phyloP scores from a whole-genome alignment of 768 basidiomycete species.

The Trametes meyenii region DNA sequence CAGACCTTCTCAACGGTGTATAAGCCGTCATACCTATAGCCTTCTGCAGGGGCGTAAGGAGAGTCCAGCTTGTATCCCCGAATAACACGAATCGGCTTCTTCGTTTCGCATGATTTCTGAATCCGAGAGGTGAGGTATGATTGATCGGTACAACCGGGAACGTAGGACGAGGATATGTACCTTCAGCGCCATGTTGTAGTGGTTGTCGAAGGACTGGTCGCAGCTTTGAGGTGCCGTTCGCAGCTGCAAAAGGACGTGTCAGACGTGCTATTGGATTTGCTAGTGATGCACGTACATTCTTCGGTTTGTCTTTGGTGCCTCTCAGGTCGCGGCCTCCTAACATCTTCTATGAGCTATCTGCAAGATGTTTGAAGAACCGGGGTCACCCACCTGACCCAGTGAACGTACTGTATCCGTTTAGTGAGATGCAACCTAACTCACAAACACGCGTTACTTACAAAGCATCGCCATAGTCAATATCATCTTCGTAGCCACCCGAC shows the following conservation, averaged over 20 bases:
- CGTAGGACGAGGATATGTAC: constrained; percentile 34
- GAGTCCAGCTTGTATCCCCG: constrained; percentile 80
- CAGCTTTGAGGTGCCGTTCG: constrained; percentile 87
- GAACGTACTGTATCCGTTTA: constrained; percentile 56
- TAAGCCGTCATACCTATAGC: constrained; percentile 91
- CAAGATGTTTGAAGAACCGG: too few species aligned
- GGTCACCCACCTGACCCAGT: constrained; percentile 66
- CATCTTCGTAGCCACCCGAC: constrained; percentile 88
- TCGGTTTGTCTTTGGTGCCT: constrained; percentile 80
- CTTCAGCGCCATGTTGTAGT: constrained; percentile 69
- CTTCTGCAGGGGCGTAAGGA: constrained; percentile 76
- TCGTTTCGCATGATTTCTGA: constrained; percentile 77
- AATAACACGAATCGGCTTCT: constrained; percentile 84
- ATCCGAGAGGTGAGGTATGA: neutral
- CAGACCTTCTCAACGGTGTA: constrained; percentile 75
- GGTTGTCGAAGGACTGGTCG: constrained; percentile 80
- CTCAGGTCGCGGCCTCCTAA: constrained; percentile 83
- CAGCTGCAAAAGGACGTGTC: constrained; percentile 48
- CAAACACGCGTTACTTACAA: constrained; percentile 57
- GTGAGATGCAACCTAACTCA: neutral
- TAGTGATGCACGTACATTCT: constrained; percentile 61
- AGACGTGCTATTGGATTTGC: neutral
- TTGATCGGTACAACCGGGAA: too few species aligned
- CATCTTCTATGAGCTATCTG: too few species aligned
- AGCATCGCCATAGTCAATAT: constrained; percentile 78